Evolutionary conservation across 78 protist genomes (phyloP).

Genomic region (Emiliania huxleyi): DNA sequence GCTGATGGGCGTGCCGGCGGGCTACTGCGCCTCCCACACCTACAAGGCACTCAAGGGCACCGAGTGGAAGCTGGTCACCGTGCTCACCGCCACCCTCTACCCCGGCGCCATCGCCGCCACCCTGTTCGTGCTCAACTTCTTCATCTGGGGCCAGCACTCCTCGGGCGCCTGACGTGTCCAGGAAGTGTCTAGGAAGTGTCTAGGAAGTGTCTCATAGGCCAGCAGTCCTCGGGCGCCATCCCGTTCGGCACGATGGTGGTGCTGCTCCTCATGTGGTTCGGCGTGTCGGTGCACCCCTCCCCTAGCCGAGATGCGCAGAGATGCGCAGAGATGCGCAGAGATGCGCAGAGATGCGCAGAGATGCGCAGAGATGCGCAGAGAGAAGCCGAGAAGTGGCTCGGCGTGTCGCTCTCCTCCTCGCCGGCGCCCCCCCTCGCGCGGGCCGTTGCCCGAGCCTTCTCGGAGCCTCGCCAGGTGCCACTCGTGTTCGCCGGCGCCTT

Average conservation of each 20-base stretch:
- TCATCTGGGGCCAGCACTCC: constrained; percentile 48
- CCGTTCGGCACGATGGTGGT: constrained; percentile 71
- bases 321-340: no score
- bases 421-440: no score
- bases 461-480: constrained; percentile 93
- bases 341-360: no score
- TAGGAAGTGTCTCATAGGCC: constrained; percentile 50
- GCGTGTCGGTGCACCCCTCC: no score
- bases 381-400: no score
- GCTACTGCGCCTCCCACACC: constrained; percentile 44
- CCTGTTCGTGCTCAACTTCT: constrained; percentile 68
- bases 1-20: constrained; percentile 74
- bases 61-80: constrained; percentile 77
- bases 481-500: constrained; percentile 88
- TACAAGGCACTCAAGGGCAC: constrained; percentile 79
- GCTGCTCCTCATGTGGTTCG: no score
- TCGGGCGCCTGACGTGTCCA: no score
- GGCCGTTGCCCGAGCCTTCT: constrained; percentile 68
- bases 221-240: constrained; percentile 52
- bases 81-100: constrained; percentile 57
- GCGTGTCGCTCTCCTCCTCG: no score
- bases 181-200: constrained; percentile 65
- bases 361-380: no score
- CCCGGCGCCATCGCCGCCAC: constrained; percentile 64
- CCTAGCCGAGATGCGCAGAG: no score